These are phyloP conservation scores for Pulveroboletus frians DNA, from an alignment of 768 basidiomycete species.

Conservation along the genomic window DNA sequence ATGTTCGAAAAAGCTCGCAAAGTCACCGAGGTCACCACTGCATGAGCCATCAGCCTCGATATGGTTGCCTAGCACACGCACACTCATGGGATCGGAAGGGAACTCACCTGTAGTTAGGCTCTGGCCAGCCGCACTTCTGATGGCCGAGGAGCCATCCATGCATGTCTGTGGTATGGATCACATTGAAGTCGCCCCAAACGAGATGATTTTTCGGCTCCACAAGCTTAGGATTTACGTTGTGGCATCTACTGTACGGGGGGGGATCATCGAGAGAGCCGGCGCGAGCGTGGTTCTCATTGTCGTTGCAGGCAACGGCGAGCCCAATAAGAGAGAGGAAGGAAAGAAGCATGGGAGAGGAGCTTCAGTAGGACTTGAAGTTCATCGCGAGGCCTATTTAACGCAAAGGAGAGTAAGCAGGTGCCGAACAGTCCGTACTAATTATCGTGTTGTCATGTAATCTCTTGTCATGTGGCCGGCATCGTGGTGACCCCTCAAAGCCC, in stretches of 20 bases:
- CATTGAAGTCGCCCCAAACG: slow-evolving; percentile 86
- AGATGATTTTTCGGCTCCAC: slow-evolving; percentile 62
- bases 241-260: slow-evolving; percentile 27
- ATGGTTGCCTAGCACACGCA: background rate
- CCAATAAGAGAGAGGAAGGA: slow-evolving; percentile 13
- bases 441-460: no score
- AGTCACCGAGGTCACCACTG: slow-evolving; percentile 70
- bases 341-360: slow-evolving; percentile 11
- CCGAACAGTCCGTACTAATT: no score
- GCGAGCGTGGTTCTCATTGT: slow-evolving; percentile 15
- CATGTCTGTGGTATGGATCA: slow-evolving; percentile 82
- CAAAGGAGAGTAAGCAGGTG: background rate
- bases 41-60: background rate
- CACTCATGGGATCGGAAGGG: background rate
- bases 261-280: slow-evolving; percentile 31
- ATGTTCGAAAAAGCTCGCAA: slow-evolving; percentile 78
- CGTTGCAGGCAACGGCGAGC: slow-evolving; percentile 19
- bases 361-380: background rate
- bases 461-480: no score
- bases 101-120: slow-evolving; percentile 65
- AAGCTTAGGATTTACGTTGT: slow-evolving; percentile 38
- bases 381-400: background rate
- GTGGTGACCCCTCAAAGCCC: no score
- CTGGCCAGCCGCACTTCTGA: slow-evolving; percentile 68
- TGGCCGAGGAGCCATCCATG: slow-evolving; percentile 84